phyloP scores from a whole-genome alignment of 2,329 filamentous ascomycete genomes.

The Paecilomyces formosus region DNA sequence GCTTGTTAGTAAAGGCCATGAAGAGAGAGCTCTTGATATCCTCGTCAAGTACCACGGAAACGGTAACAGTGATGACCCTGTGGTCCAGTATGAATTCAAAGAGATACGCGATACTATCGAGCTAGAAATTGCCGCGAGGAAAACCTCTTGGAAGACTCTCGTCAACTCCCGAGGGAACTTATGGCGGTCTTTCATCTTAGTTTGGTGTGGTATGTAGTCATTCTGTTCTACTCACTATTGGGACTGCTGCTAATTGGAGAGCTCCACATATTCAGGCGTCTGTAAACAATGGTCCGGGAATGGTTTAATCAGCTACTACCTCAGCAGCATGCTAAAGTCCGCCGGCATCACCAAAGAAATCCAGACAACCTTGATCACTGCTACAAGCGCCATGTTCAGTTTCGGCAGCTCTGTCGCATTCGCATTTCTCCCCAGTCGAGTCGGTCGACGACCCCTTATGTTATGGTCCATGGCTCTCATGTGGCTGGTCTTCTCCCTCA shows the following conservation, averaged over 20 bases:
- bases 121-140: background rate
- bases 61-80: background rate
- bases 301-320: conserved; percentile 46
- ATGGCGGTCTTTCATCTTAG: background rate
- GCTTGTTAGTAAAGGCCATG: background rate
- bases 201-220: background rate
- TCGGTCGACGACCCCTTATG: conserved; percentile 32
- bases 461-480: conserved; percentile 22
- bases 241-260: background rate
- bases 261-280: background rate
- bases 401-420: conserved; percentile 49
- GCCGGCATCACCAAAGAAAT: conserved; percentile 42
- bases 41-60: background rate
- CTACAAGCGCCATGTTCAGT: conserved; percentile 49
- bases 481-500: conserved; percentile 5
- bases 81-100: background rate
- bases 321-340: conserved; percentile 44
- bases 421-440: conserved; percentile 46
- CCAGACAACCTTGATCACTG: conserved; percentile 46
- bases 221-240: background rate
- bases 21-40: background rate
- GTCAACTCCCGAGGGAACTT: background rate
- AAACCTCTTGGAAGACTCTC: background rate
- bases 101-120: background rate
- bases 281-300: conserved; percentile 19